Conservation (phyloP, 805 yeast species). For the Yamadazyma tumulicola region DNA sequence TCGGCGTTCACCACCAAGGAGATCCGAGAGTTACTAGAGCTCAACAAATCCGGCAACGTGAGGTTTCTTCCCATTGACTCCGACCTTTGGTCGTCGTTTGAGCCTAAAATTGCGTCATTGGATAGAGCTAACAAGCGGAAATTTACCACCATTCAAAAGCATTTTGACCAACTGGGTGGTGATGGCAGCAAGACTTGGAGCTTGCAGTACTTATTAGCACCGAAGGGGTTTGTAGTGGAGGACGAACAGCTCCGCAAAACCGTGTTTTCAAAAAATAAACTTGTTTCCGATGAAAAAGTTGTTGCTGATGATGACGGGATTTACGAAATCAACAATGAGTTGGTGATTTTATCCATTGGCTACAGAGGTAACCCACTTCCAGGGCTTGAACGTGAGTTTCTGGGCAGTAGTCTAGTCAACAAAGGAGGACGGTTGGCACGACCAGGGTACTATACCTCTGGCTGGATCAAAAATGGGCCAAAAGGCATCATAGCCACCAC, state of each 20-base stretch:
- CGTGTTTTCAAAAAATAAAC: slow-evolving; percentile 45
- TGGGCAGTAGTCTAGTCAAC: slow-evolving; percentile 26
- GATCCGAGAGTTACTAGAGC: slow-evolving; percentile 74
- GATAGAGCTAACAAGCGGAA: slow-evolving; percentile 62
- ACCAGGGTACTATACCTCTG: slow-evolving; percentile 69
- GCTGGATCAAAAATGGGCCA: slow-evolving; percentile 89
- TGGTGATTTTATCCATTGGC: slow-evolving; percentile 80
- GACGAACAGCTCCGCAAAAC: slow-evolving; percentile 43
- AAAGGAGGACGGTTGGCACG: slow-evolving; percentile 32
- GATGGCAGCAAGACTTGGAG: slow-evolving; percentile 48
- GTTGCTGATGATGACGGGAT: slow-evolving; percentile 22
- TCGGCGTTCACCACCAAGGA: slow-evolving; percentile 93
- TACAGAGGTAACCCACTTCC: slow-evolving; percentile 64
- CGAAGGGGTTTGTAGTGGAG: slow-evolving; percentile 46
- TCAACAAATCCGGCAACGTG: slow-evolving; percentile 47
- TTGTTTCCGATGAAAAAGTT: slow-evolving; percentile 29
- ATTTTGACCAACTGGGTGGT: slow-evolving; percentile 16
- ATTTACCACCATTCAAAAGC: slow-evolving; percentile 58
- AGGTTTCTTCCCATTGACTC: slow-evolving; percentile 37
- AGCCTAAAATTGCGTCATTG: slow-evolving; percentile 22
- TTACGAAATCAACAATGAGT: slow-evolving; percentile 45
- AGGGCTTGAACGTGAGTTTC: slow-evolving; percentile 21
- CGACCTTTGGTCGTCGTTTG: slow-evolving; percentile 24
- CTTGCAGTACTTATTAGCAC: slow-evolving; percentile 66
- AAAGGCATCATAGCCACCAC: slow-evolving; percentile 89